Conservation (phyloP, 176 grass and related monocot genomes). For the Calamus simplicifolius region DNA sequence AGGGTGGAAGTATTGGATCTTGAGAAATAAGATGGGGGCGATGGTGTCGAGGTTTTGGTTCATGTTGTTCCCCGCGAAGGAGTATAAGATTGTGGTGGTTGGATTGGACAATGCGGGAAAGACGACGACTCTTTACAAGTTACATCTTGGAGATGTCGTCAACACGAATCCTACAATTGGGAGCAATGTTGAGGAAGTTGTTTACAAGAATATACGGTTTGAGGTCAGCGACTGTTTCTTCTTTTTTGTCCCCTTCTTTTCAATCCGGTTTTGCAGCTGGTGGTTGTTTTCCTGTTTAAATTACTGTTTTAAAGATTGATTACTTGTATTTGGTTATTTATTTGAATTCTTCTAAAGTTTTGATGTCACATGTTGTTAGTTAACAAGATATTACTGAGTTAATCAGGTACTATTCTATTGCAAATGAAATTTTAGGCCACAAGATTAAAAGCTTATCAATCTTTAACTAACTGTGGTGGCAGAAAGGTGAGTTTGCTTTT, state of each 20-base stretch:
- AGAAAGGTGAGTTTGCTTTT: too few relatives aligned
- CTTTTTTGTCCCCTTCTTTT: not conserved
- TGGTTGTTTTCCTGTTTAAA: too few relatives aligned
- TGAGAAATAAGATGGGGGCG: slow-evolving; percentile 45
- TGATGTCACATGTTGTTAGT: too few relatives aligned
- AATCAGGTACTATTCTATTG: too few relatives aligned
- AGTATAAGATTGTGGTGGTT: slow-evolving; percentile 99
- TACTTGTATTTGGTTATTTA: too few relatives aligned
- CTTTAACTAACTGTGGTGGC: too few relatives aligned
- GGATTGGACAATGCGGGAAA: slow-evolving; percentile 95
- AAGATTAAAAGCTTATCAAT: too few relatives aligned
- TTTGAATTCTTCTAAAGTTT: too few relatives aligned
- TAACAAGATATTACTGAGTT: too few relatives aligned
- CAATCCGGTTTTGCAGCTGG: too few relatives aligned
- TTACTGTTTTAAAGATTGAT: too few relatives aligned
- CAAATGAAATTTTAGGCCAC: too few relatives aligned
- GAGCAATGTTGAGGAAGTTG: slow-evolving; percentile 98
- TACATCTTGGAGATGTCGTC: slow-evolving; percentile 93
- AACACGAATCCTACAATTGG: slow-evolving; percentile 90
- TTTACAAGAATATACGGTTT: slow-evolving; percentile 97
- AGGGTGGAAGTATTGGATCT: slow-evolving; percentile 3
- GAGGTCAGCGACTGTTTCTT: slow-evolving; percentile 37
- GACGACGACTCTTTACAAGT: slow-evolving; percentile 95
- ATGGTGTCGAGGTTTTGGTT: slow-evolving; percentile 94
- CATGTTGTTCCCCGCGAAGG: slow-evolving; percentile 82